Conservation (phyloP, 2,329 filamentous ascomycete species). For the Diaporthe destruens region DNA sequence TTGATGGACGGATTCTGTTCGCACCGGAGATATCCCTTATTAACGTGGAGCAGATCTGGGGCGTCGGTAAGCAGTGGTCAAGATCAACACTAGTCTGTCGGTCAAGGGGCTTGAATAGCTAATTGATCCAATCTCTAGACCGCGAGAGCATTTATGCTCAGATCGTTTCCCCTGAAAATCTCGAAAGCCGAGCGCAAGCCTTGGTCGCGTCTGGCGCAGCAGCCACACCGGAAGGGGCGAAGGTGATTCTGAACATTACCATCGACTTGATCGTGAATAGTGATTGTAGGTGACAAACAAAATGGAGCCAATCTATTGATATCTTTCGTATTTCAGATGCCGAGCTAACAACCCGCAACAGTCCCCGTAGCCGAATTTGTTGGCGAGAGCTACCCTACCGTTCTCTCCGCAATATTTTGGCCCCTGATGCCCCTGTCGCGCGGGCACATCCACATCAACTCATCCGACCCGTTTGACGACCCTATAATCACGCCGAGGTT, state of each 20-base stretch:
- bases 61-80: background rate
- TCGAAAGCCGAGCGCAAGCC: slow-evolving; percentile 41
- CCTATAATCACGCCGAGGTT: slow-evolving; percentile 45
- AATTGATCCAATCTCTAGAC: background rate
- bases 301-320: fast-evolving
- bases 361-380: slow-evolving; percentile 45
- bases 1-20: slow-evolving; percentile 43
- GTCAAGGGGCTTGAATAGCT: background rate
- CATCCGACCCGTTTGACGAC: slow-evolving; percentile 42
- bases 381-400: slow-evolving; percentile 34
- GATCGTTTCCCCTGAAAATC: background rate
- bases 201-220: slow-evolving; percentile 45
- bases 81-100: too few relatives aligned
- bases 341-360: background rate
- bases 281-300: slow-evolving; percentile 21
- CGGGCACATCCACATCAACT: slow-evolving; percentile 45
- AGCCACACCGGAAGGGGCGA: slow-evolving; percentile 43
- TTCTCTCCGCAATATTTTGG: slow-evolving; percentile 44
- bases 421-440: slow-evolving; percentile 45
- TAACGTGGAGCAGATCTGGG: slow-evolving; percentile 45
- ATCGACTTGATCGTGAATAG: slow-evolving; percentile 43
- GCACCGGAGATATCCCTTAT: slow-evolving; percentile 45
- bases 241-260: slow-evolving; percentile 43
- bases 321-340: too few relatives aligned
- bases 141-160: background rate